Base-by-base conservation (phyloP, 495 filamentous ascomycete genomes). In the Penicillium chermesinum region DNA sequence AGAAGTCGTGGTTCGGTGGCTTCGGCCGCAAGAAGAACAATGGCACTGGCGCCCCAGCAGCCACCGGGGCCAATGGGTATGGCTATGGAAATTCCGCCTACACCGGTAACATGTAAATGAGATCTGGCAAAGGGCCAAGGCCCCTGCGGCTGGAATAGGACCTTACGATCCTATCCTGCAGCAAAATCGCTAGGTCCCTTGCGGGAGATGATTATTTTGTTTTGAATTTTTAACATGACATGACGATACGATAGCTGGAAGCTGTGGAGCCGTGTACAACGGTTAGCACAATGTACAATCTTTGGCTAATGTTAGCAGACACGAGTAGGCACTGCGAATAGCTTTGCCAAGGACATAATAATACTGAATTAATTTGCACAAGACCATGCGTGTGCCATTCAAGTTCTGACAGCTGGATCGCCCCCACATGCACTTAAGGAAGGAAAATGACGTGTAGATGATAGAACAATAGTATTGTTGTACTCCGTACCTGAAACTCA, bases 41-140 rank as follows among this genome's bases (percentile, higher is more conserved):
- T 14, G 3, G 39, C n/a, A 19, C 38, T 39, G n/a, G 15, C 20
- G 22, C 30, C 33, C n/a, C 27, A 13, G 41, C 48, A 1, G 43
- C 57, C 12, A 38, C 48, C 13, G 44, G 44, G 33, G 52, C 44
- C 12, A 52, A 47, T 43, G 58, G 58, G 14, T 63, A 63, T 40
- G 58, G 60, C 38, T 71, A 68, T 40, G 67, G 65, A 16, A 66
- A 58, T 52, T 71, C 66, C 12, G 68, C 68, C 12, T 71, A 71
- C 40, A 70, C 64, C 7, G 64, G 61, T 16, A 68, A 66, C 48
- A 61, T 61, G 44, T 71, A 62, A 54, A 17, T 33, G 14, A 38
- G 18, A 27, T n/a, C n/a, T n/a, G 42, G 2, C 20, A 17, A 18
- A 37, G 13, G 13, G 14, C 14, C 4, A 10, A 30, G 25, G 4